Evolutionary conservation across 768 basidiomycete species (phyloP), one percentile per base, ranked within the genome.

Genomic region (Boletus vinaceobasis): DNA sequence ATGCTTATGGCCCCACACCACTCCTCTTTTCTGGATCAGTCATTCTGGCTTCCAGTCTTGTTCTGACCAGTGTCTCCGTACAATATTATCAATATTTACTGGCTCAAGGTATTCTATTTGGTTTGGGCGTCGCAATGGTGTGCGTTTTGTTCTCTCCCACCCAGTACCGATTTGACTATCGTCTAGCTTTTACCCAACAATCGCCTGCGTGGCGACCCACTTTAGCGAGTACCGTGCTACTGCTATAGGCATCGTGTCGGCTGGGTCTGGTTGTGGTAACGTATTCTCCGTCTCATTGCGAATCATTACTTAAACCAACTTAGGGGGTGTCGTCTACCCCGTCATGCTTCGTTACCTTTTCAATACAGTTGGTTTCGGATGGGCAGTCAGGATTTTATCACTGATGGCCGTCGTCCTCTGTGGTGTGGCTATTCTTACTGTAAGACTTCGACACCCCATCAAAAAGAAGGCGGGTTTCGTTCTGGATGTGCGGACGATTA

Each of bases 271-370:
- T 52, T 65, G 81, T 52, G 86, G 86, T 84, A 55, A 56, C 23
- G 50, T 50, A 9, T 48, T 45, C 49, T 48, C 53, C 52, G 48
- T 54, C 51, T n/a, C 5, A 1, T 19, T 62, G 60, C 40, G 55
- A 51, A 60, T 69, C 60, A 39, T 50, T 47, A 48, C 71, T 63
- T 21, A 60, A 53, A 33, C 53, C 3, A 23, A 23, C 32, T 47
- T 62, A 80, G 89, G 89, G 23, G 87, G 87, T 10, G 83, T 87
- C 4, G 70, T 85, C n/a, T 88, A 81, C 59, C 84, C 87, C 0
- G 79, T 88, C 46, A 72, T 85, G 71, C 74, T 88, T 21, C 81
- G 81, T 59, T 71, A 70, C 33, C 79, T 87, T 27, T 85, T 87
- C 62, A 60, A 69, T 42, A 55, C 59, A 29, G 66, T 85, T 32